A percentile compares a stretch with the other conserved stretches of the same genome.
phyloP scores from a whole-genome alignment of 2,329 filamentous ascomycete species.

The Ophiostoma perfectum region DNA sequence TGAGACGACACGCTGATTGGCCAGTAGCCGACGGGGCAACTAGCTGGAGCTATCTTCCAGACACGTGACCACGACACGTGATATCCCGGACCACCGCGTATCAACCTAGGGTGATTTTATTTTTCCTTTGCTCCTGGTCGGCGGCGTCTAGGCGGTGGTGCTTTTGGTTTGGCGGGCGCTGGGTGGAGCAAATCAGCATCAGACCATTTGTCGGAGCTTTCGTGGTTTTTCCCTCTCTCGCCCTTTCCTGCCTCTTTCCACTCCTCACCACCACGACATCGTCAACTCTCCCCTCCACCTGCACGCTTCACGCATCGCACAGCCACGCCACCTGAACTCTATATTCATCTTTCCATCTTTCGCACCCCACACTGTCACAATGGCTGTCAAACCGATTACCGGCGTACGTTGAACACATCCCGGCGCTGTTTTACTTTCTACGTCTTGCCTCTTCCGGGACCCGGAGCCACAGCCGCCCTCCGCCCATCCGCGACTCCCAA shows the following conservation, averaged over 20 bases:
- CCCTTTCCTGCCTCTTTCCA: conserved; percentile 16
- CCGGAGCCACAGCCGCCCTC: not conserved
- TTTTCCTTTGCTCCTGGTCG: conserved; percentile 11
- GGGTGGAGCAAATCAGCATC: conserved; percentile 27
- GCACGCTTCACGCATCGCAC: conserved; percentile 12
- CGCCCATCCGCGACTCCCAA: not conserved
- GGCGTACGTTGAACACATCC: conserved; percentile 45
- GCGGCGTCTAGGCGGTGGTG: not conserved
- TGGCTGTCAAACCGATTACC: conserved; percentile 54
- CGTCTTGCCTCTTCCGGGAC: not conserved
- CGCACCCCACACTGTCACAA: conserved; percentile 34
- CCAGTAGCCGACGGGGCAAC: not conserved
- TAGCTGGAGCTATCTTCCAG: not conserved
- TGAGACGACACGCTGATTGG: not conserved
- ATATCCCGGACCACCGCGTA: conserved; percentile 22
- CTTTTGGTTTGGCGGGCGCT: conserved; percentile 12
- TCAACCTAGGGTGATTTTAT: conserved; percentile 16
- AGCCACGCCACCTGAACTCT: conserved; percentile 6
- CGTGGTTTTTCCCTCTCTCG: conserved; percentile 24
- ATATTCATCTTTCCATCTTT: not conserved
- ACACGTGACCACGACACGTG: conserved; percentile 19
- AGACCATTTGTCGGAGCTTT: conserved; percentile 27
- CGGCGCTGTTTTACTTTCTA: not conserved
- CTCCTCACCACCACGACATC: conserved; percentile 12
- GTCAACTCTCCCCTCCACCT: conserved; percentile 10